Conservation (phyloP, 768 basidiomycete species). For the Coprinopsis cinerea region DNA sequence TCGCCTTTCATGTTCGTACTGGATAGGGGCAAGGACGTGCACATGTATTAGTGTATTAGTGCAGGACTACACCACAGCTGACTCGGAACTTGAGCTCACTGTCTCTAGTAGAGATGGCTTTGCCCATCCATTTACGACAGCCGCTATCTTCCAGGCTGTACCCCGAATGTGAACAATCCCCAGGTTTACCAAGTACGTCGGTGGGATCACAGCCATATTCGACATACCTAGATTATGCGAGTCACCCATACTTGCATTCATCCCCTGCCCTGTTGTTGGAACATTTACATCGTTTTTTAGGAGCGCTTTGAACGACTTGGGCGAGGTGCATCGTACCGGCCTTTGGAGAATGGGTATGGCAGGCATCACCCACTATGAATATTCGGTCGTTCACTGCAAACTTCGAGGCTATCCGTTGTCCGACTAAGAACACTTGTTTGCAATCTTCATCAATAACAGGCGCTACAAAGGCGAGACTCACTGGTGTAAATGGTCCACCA, state of each 20-base stretch:
- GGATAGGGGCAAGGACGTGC: neutral
- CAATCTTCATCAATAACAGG: no score
- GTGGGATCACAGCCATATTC: neutral
- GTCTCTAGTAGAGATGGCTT: conserved; percentile 42
- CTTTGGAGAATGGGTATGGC: conserved; percentile 64
- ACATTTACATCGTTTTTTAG: neutral
- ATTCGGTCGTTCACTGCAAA: conserved; percentile 59
- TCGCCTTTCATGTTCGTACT: conserved; percentile 68
- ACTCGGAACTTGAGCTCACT: no score
- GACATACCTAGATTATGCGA: conserved; percentile 59
- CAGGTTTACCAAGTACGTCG: neutral
- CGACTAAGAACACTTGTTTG: conserved; percentile 36
- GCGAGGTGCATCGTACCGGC: conserved; percentile 35
- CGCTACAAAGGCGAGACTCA: conserved; percentile 27
- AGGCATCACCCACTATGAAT: conserved; percentile 76
- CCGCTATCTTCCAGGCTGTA: conserved; percentile 55
- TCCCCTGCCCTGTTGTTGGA: conserved; percentile 50
- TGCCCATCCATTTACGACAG: conserved; percentile 52
- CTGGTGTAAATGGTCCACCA: conserved; percentile 76
- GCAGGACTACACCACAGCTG: no score
- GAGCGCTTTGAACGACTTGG: neutral
- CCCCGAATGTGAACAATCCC: neutral
- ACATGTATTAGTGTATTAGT: neutral
- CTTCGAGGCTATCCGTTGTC: conserved; percentile 65
- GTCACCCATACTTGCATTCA: conserved; percentile 77